Percentiles rank a stretch among this genome's conserved stretches.
Evolutionary conservation across 257 asterid species (phyloP).

Genomic region (Rauvolfia tetraphylla): DNA sequence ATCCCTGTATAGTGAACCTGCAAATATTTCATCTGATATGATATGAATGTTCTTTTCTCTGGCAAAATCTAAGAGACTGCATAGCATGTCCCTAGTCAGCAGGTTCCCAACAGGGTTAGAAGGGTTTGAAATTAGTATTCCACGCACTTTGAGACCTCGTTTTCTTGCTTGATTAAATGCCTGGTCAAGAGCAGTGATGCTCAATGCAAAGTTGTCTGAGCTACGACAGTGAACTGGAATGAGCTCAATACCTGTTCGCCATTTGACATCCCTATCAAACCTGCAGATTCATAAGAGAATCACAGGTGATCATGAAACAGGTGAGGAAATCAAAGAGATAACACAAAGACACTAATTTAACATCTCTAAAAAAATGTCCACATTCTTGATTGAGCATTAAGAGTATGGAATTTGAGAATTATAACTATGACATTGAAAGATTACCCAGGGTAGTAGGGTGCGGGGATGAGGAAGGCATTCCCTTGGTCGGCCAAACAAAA

Average conservation of each 20-base stretch:
- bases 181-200: conserved; percentile 76
- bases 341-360: neutral
- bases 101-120: conserved; percentile 84
- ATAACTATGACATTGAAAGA: neutral
- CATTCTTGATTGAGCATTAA: neutral
- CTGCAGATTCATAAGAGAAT: conserved; percentile 39
- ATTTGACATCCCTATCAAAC: conserved; percentile 81
- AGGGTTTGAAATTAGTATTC: conserved; percentile 84
- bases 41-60: conserved; percentile 87
- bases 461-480: conserved; percentile 86
- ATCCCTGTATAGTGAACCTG: conserved; percentile 71
- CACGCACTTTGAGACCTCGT: conserved; percentile 89
- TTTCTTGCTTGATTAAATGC: conserved; percentile 87
- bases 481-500: conserved; percentile 95
- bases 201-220: conserved; percentile 68
- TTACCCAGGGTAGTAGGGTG: conserved; percentile 98
- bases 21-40: conserved; percentile 86
- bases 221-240: conserved; percentile 92
- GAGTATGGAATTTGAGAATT: neutral
- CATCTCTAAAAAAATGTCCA: no score
- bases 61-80: conserved; percentile 64
- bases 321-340: conserved; percentile 1
- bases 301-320: conserved; percentile 13
- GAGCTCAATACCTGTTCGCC: conserved; percentile 88
- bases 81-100: conserved; percentile 52